Base-by-base conservation (phyloP, 1,139 yeast genomes). In the Arxiozyma heterogenica region DNA sequence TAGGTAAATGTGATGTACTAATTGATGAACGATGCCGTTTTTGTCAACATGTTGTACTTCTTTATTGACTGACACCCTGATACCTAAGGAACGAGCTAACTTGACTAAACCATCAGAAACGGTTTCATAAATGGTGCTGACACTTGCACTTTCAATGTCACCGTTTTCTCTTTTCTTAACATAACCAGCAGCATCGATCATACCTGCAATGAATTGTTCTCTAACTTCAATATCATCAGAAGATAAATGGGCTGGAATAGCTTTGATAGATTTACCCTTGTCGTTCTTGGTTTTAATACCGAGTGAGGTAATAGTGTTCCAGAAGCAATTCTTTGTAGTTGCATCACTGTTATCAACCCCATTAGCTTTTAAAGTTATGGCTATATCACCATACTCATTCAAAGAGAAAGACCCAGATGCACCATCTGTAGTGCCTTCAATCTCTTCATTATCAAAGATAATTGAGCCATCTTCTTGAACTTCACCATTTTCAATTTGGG, bases 61-160 rank as follows among this genome's bases (percentile, higher is more conserved):
- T 22, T 51, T 27, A 44, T 15, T 48, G 2, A 49, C 67, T 34
- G 71, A 61, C 41, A 59, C 68, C 9, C 52, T 52, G 53, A 74
- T 64, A 68, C 77, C 77, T 39, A 74, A 60, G 23, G 77, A 73
- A 62, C 76, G 75, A 43, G 74, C 73, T 53, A 73, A 55, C 48
- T 59, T 62, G 47, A 66, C 63, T 50, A 67, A 53, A 54, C 74
- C 74, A 22, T 66, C 64, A 34, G 39, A 9, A 6, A 34, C 39
- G 2, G 39, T 34, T 34, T 15, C 39, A 34, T 34, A 34, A 51
- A 54, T 51, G 18, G 71, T 68, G n/a, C 54, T 53, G 39, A 71
- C 53, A 34, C 65, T 55, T 18, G 69, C 71, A 41, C 50, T n/a
- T 30, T 41, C 39, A 4, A 41, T 18, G 8, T 41, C 38, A 25